These are phyloP conservation scores for Wickerhamiella lipophila DNA, from an alignment of 805 yeast species.

Conservation along the genomic window DNA sequence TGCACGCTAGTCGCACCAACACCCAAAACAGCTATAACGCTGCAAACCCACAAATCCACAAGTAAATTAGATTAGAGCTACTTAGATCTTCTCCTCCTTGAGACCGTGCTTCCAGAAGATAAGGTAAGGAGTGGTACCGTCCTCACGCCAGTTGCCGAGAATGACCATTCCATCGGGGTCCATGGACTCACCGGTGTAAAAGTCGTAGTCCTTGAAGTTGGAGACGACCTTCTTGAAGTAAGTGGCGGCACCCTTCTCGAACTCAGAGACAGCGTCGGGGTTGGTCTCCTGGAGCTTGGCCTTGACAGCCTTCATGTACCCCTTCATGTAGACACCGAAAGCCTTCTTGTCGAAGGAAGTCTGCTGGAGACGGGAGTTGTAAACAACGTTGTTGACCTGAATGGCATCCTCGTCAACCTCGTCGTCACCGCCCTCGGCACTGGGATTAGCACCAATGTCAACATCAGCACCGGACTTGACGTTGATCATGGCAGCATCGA, in stretches of 20 bases:
- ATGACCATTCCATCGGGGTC: conserved; percentile 99
- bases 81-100: conserved; percentile 76
- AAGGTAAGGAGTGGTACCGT: conserved; percentile 94
- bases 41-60: neutral
- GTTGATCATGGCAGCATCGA: conserved; percentile 85
- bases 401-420: conserved; percentile 76
- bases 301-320: conserved; percentile 96
- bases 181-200: conserved; percentile 99
- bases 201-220: conserved; percentile 98
- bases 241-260: conserved; percentile 94
- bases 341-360: conserved; percentile 97
- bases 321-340: conserved; percentile 91
- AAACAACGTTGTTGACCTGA: conserved; percentile 93
- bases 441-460: conserved; percentile 99
- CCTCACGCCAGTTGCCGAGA: conserved; percentile 98
- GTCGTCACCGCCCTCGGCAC: conserved; percentile 85
- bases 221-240: conserved; percentile 93
- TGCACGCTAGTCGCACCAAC: too few species aligned
- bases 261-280: conserved; percentile 77
- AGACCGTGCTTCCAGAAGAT: conserved; percentile 99
- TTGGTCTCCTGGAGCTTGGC: conserved; percentile 73
- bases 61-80: neutral
- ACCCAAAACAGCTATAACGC: too few species aligned
- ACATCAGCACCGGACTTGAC: conserved; percentile 77
- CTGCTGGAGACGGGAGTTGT: conserved; percentile 96